These are phyloP conservation scores for Colletotrichum cuscutae DNA, from an alignment of 2,329 filamentous ascomycete species.

Conservation along the genomic window DNA sequence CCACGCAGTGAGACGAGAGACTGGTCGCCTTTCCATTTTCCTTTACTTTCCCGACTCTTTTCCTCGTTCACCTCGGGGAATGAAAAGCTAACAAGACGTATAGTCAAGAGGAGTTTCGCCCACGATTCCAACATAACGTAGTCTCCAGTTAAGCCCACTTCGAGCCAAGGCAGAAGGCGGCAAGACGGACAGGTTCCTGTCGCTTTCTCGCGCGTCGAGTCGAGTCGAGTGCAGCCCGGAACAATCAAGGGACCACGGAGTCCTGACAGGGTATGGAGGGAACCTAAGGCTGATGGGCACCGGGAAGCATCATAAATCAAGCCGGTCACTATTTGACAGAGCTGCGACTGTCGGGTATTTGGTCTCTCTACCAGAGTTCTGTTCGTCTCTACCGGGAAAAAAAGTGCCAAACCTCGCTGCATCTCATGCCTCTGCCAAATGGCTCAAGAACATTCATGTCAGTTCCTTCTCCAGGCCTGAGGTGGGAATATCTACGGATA, in stretches of 20 bases:
- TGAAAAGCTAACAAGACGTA: neutral
- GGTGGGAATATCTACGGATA: neutral
- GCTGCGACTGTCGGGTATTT: neutral
- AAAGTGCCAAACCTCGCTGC: no score
- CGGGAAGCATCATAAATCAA: neutral
- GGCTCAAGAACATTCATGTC: no score
- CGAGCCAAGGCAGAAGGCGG: conserved; percentile 1
- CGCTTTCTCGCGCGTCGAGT: neutral
- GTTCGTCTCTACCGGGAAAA: neutral
- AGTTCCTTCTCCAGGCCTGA: neutral
- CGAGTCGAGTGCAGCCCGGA: neutral
- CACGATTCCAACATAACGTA: neutral
- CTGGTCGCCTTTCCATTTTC: neutral
- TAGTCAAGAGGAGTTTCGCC: conserved; percentile 3
- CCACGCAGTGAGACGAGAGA: neutral
- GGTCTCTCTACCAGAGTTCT: neutral
- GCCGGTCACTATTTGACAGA: neutral
- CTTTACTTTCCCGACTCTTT: neutral
- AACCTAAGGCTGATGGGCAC: neutral
- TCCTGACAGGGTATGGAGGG: neutral
- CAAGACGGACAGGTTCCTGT: neutral
- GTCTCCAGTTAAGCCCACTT: conserved; percentile 26
- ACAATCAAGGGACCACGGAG: neutral
- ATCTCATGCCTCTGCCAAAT: no score
- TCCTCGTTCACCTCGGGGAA: neutral